phyloP scores from a whole-genome alignment of 768 basidiomycete species.

The Pisolithus orientalis region DNA sequence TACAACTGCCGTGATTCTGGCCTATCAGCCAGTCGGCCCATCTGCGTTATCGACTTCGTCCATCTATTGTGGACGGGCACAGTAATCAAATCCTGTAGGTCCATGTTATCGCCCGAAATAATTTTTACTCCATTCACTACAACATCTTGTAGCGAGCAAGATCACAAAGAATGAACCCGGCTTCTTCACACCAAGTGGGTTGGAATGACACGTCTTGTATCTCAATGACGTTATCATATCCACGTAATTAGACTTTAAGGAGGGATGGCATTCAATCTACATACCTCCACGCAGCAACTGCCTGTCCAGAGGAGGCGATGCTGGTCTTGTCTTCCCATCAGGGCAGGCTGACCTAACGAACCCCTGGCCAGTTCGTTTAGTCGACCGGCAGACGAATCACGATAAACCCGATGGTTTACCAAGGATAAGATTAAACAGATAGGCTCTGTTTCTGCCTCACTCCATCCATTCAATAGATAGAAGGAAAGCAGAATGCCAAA shows the following conservation, averaged over 20 bases:
- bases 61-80: slow-evolving; percentile 5
- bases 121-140: not conserved
- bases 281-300: not conserved
- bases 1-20: slow-evolving; percentile 20
- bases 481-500: slow-evolving; percentile 6
- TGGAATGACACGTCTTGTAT: slow-evolving; percentile 10
- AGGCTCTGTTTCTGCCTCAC: not conserved
- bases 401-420: not conserved
- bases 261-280: slow-evolving; percentile 8
- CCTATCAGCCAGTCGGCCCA: slow-evolving; percentile 25
- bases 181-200: slow-evolving; percentile 8
- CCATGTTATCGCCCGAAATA: not conserved
- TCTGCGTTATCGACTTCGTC: slow-evolving; percentile 15
- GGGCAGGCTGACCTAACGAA: not conserved
- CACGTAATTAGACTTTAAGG: slow-evolving; percentile 35
- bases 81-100: not conserved
- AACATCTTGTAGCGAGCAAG: not conserved
- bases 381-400: not conserved
- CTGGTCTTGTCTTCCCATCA: slow-evolving; percentile 2
- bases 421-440: not conserved
- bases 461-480: not conserved
- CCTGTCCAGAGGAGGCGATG: slow-evolving; percentile 10
- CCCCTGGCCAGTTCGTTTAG: not conserved
- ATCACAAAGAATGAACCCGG: slow-evolving; percentile 2
- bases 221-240: slow-evolving; percentile 25